phyloP scores from a whole-genome alignment of 139 green algal genomes.

The Chlamydomonas schloesseri region DNA sequence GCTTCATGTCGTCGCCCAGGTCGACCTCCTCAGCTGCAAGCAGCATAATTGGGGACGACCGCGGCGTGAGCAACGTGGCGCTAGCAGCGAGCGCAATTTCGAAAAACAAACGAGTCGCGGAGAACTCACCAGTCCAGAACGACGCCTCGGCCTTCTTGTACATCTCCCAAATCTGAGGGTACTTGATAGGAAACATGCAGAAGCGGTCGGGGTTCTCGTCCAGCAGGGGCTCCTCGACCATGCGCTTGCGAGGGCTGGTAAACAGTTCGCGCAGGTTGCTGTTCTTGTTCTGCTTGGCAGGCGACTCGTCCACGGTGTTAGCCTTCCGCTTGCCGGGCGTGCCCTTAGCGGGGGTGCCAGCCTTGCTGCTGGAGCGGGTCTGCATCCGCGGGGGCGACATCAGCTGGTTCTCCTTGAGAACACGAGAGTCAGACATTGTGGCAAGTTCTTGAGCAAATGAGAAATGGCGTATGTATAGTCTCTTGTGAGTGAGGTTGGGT shows the following conservation, averaged over 20 bases:
- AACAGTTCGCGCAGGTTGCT: slow-evolving; percentile 8
- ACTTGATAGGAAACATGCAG: slow-evolving; percentile 94
- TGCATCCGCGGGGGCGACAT: slow-evolving; percentile 5
- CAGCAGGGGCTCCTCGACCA: slow-evolving; percentile 80
- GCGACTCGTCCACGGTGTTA: neutral
- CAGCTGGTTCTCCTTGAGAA: slow-evolving; percentile 23
- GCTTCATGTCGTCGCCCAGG: slow-evolving; percentile 87
- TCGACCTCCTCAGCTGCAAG: slow-evolving; percentile 81
- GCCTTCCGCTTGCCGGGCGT: slow-evolving; percentile 4
- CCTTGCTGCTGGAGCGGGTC: neutral
- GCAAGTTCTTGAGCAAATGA: neutral
- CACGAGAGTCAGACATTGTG: neutral
- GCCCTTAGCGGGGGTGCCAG: neutral
- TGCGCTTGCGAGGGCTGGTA: slow-evolving; percentile 31
- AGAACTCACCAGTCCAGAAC: slow-evolving; percentile 87
- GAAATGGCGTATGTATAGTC: neutral
- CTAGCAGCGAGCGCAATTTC: neutral
- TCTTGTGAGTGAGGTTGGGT: neutral
- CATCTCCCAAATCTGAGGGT: slow-evolving; percentile 87
- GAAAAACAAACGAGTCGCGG: neutral
- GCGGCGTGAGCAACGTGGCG: neutral
- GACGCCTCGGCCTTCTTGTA: slow-evolving; percentile 97
- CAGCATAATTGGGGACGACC: neutral
- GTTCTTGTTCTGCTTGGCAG: neutral
- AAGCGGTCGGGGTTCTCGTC: slow-evolving; percentile 93